Evolutionary conservation across 2,329 filamentous ascomycete genomes (phyloP).

Genomic region (Lachnellula suecica): DNA sequence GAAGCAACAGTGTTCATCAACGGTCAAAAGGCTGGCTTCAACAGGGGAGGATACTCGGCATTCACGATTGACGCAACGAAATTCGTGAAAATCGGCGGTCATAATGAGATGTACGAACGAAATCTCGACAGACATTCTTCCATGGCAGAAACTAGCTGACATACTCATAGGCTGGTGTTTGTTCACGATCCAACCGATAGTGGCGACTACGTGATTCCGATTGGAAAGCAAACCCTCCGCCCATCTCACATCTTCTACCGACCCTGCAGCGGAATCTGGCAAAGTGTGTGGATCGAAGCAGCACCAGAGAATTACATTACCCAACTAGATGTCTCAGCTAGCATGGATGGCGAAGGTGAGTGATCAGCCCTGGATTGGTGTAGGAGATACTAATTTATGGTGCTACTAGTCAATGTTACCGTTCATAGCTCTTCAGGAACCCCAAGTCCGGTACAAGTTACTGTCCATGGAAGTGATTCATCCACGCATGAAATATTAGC

Average conservation of each 20-base stretch:
- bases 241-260: slow-evolving; percentile 63
- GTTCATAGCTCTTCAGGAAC: slow-evolving; percentile 46
- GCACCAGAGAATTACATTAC: slow-evolving; percentile 57
- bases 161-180: slow-evolving; percentile 52
- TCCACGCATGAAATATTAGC: background rate
- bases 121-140: no score
- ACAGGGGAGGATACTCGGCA: slow-evolving; percentile 61
- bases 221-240: slow-evolving; percentile 61
- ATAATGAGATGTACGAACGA: slow-evolving; percentile 56
- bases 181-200: slow-evolving; percentile 67
- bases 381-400: background rate
- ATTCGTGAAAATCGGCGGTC: slow-evolving; percentile 31
- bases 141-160: background rate
- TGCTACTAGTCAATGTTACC: slow-evolving; percentile 50
- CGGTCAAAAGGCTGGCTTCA: slow-evolving; percentile 47
- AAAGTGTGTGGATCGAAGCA: slow-evolving; percentile 69
- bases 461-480: slow-evolving; percentile 3
- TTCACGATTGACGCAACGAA: slow-evolving; percentile 60
- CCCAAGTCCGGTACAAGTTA: slow-evolving; percentile 23
- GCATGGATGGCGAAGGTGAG: slow-evolving; percentile 52
- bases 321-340: slow-evolving; percentile 39
- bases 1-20: slow-evolving; percentile 58
- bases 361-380: background rate
- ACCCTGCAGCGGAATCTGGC: slow-evolving; percentile 74
- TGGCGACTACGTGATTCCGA: slow-evolving; percentile 54